Conservation (phyloP, 805 yeast genomes). For the Wickerhamomyces silvicola region DNA sequence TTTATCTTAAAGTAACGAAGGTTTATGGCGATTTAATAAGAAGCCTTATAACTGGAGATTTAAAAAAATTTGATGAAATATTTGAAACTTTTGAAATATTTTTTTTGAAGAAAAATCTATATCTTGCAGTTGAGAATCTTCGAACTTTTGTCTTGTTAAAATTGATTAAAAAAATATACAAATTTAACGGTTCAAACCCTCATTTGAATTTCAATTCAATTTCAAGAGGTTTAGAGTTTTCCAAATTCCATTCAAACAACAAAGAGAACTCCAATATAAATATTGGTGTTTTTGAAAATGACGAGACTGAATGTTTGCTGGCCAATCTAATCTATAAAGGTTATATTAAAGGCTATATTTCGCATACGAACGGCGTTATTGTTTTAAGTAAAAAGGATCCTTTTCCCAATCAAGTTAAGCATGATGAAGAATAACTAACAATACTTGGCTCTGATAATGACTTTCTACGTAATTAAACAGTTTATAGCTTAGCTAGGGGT, state of each 20-base stretch:
- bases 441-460: not conserved
- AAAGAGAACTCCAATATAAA: conserved; percentile 2
- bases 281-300: conserved; percentile 25
- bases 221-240: conserved; percentile 35
- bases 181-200: conserved; percentile 18
- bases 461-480: too few relatives aligned
- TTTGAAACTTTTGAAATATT: conserved; percentile 39
- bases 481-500: too few relatives aligned
- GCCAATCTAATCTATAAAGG: conserved; percentile 61
- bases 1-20: conserved; percentile 39
- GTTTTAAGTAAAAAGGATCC: conserved; percentile 73
- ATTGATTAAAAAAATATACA: conserved; percentile 36
- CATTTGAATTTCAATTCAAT: conserved; percentile 34
- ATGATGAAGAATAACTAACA: conserved; percentile 3
- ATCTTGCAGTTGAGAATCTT: conserved; percentile 49
- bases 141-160: conserved; percentile 44
- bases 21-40: conserved; percentile 26
- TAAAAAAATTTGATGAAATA: conserved; percentile 41
- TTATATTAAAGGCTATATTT: conserved; percentile 69
- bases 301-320: conserved; percentile 60
- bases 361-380: conserved; percentile 66
- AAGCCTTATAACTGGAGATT: conserved; percentile 44
- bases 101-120: conserved; percentile 53
- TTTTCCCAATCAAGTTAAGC: conserved; percentile 45
- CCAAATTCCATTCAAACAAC: conserved; percentile 19